phyloP scores from a whole-genome alignment of 2,329 filamentous ascomycete genomes.

The Xenoacremonium recifei region DNA sequence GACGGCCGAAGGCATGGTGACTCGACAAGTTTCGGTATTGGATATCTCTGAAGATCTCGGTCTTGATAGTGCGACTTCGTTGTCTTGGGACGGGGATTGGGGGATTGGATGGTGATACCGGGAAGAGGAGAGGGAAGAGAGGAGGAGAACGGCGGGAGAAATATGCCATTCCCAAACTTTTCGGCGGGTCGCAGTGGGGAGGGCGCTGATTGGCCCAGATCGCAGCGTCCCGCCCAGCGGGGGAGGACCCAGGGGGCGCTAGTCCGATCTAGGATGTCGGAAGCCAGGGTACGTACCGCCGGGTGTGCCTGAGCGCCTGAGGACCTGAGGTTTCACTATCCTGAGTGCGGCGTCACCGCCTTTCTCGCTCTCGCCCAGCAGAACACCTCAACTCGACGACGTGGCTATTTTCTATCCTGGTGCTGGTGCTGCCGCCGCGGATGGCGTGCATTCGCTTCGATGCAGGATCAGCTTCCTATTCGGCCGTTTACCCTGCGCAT shows the following conservation, averaged over 20 bases:
- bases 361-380: no score
- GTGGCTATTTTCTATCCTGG: background rate
- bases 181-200: constrained; percentile 23
- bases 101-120: constrained; percentile 31
- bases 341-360: constrained; percentile 26
- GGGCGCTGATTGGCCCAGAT: constrained; percentile 19
- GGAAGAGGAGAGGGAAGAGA: constrained; percentile 29
- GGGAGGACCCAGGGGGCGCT: constrained; percentile 9
- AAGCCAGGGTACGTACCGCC: no score
- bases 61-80: constrained; percentile 57
- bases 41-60: constrained; percentile 32
- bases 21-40: constrained; percentile 65
- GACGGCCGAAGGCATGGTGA: constrained; percentile 70
- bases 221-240: no score
- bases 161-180: constrained; percentile 32
- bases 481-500: background rate
- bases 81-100: constrained; percentile 49
- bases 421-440: background rate
- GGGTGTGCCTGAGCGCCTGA: no score
- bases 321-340: no score
- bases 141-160: constrained; percentile 21
- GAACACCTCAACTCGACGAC: no score
- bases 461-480: background rate
- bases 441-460: background rate
- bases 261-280: constrained; percentile 13